Base-by-base conservation (phyloP, 148 eudicot species). In the Rhododendron ferrugineum region DNA sequence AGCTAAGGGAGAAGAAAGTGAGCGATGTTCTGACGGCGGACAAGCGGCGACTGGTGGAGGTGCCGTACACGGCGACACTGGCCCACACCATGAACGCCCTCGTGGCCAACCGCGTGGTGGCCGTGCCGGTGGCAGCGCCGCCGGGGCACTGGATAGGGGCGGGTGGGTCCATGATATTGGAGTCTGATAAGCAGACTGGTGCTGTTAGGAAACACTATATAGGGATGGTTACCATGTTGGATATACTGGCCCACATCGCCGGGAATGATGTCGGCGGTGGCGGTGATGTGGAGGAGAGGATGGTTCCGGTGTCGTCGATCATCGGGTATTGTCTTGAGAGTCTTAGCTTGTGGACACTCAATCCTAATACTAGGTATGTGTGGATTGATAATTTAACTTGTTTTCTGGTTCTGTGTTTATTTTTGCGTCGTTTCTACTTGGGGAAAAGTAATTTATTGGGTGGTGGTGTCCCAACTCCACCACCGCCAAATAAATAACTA, bases 71-170 rank as follows among this genome's bases (percentile, higher is more conserved):
- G 0, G 98, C 99, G 18, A 87, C 96, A 2, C 83, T 95, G 44
- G 93, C 95, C 2, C 88, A 97, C 89, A 94, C 98, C 23, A 91
- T 94, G 88, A 95, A 97, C 86, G 84, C 92, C 16, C 88, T 97
- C 30, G 93, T 94, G 73, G 92, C 93, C 9, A 90, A 94, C 93
- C 88, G 87, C 37, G 93, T 97, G 6, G 93, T 92, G 92, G 98
- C 98, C 62, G 92, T 89, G 18, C 96, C 99, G 1, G 98, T 95
- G 84, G 98, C 99, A 28, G 98, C 99, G 2, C 99, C 98, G 9
- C 98, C 99, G 3, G 98, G 99, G 0, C 98, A 95, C 84, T 97
- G 98, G 98, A 97, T 97, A 0, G 99, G 99, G 2, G 96, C 98
- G 0, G 98, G 98, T n/a, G 98, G 99, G 23, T 97, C 99, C 0